These are phyloP conservation scores for Colletotrichum phormii DNA, from an alignment of 2,329 filamentous ascomycete species.

Conservation along the genomic window DNA sequence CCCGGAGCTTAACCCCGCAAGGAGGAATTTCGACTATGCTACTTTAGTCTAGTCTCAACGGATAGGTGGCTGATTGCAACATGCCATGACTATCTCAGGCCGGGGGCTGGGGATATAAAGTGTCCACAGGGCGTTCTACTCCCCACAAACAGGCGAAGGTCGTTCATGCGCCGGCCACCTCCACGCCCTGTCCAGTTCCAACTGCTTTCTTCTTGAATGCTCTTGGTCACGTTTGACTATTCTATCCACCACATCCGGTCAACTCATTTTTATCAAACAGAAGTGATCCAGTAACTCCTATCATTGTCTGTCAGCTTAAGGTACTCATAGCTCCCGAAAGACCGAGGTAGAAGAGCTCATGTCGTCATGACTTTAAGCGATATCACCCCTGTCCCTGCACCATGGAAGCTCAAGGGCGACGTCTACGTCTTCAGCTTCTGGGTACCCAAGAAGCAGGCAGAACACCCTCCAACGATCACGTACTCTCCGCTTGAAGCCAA, in stretches of 20 bases:
- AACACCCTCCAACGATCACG: slow-evolving; percentile 49
- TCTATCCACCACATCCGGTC: background rate
- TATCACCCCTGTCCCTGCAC: slow-evolving; percentile 38
- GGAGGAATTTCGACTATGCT: background rate
- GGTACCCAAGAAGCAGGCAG: slow-evolving; percentile 45
- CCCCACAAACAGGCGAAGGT: background rate
- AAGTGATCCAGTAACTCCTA: background rate
- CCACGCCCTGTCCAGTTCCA: background rate
- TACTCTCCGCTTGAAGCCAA: slow-evolving; percentile 60
- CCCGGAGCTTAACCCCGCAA: slow-evolving; percentile 14
- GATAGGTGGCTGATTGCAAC: background rate
- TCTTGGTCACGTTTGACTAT: background rate
- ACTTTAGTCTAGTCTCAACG: background rate
- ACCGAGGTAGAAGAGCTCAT: background rate
- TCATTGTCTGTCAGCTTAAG: background rate
- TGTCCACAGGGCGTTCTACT: background rate
- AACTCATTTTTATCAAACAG: background rate
- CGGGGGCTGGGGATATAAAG: slow-evolving; percentile 1
- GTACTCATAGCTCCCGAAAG: background rate
- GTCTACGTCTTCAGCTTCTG: slow-evolving; percentile 58
- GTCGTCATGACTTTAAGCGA: slow-evolving; percentile 13
- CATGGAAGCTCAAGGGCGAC: slow-evolving; percentile 59
- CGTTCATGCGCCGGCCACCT: background rate
- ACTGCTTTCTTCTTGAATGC: background rate
- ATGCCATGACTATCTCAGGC: background rate